phyloP scores from a whole-genome alignment of 306 rosid species.

The Mimosa pudica region DNA sequence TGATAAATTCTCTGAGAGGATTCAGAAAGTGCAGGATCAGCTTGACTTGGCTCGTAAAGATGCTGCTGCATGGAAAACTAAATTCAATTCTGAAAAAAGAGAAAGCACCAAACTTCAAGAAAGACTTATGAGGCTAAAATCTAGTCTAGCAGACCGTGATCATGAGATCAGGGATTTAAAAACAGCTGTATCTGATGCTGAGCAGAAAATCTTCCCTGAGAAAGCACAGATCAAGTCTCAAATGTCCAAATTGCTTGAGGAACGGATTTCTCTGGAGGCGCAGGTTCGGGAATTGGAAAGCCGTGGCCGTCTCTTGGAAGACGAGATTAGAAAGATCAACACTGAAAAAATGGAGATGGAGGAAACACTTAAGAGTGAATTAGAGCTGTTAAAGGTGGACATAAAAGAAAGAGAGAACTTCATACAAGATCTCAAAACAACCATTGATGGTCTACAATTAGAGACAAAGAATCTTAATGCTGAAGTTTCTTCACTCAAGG shows the following conservation, averaged over 20 bases:
- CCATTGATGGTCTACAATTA: conserved; percentile 42
- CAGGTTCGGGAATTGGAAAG: conserved; percentile 9
- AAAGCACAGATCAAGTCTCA: conserved; percentile 60
- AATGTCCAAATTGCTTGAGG: conserved; percentile 59
- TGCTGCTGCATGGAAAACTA: conserved; percentile 59
- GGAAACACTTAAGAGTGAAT: conserved; percentile 36
- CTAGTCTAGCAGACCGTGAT: conserved; percentile 76
- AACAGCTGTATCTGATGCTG: conserved; percentile 87
- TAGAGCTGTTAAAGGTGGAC: conserved; percentile 45
- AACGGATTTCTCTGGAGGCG: conserved; percentile 43
- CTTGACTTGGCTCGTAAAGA: conserved; percentile 69
- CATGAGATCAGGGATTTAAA: conserved; percentile 84
- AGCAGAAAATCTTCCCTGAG: conserved; percentile 93
- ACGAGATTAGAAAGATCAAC: conserved; percentile 73
- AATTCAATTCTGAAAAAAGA: conserved; percentile 64
- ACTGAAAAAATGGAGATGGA: conserved; percentile 59
- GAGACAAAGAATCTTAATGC: conserved; percentile 60
- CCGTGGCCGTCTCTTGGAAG: conserved; percentile 29
- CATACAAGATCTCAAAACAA: conserved; percentile 48
- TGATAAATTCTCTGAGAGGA: conserved; percentile 45
- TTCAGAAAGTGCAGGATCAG: conserved; percentile 52
- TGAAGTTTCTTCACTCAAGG: conserved; percentile 45
- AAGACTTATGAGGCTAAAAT: conserved; percentile 56
- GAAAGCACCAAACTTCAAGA: conserved; percentile 68
- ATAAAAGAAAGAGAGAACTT: conserved; percentile 38